Evolutionary conservation across 2,329 filamentous ascomycete species (phyloP).

Genomic region (Lachnellula arida): DNA sequence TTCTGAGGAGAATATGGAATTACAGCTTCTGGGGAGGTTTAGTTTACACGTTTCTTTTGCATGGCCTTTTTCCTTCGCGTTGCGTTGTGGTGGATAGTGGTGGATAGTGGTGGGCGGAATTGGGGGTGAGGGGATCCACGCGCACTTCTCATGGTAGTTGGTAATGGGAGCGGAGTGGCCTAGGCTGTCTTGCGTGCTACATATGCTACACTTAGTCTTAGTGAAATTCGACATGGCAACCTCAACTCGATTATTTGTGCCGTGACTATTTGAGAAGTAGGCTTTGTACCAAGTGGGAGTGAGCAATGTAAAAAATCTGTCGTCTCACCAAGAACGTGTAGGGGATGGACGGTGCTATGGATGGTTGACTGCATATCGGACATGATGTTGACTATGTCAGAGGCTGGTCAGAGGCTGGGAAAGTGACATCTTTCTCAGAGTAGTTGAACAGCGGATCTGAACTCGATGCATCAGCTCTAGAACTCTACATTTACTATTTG

Average conservation of each 20-base stretch:
- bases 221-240: neutral
- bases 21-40: slow-evolving; percentile 32
- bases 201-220: neutral
- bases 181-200: neutral
- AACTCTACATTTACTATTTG: too few relatives aligned
- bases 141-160: slow-evolving; percentile 1
- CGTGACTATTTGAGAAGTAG: neutral
- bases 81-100: slow-evolving; percentile 7
- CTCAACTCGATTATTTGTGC: neutral
- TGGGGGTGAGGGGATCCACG: neutral
- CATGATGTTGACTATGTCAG: too few relatives aligned
- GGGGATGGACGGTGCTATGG: too few relatives aligned
- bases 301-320: too few relatives aligned
- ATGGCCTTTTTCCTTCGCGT: slow-evolving; percentile 15
- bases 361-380: too few relatives aligned
- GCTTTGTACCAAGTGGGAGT: neutral
- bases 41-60: slow-evolving; percentile 18
- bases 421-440: too few relatives aligned
- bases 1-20: slow-evolving; percentile 18
- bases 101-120: neutral
- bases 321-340: too few relatives aligned
- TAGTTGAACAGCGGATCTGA: too few relatives aligned
- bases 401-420: too few relatives aligned
- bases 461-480: too few relatives aligned
- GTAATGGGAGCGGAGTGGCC: neutral